These are phyloP conservation scores for Didymella pinodella DNA, from an alignment of 2,329 filamentous ascomycete genomes.

Conservation along the genomic window DNA sequence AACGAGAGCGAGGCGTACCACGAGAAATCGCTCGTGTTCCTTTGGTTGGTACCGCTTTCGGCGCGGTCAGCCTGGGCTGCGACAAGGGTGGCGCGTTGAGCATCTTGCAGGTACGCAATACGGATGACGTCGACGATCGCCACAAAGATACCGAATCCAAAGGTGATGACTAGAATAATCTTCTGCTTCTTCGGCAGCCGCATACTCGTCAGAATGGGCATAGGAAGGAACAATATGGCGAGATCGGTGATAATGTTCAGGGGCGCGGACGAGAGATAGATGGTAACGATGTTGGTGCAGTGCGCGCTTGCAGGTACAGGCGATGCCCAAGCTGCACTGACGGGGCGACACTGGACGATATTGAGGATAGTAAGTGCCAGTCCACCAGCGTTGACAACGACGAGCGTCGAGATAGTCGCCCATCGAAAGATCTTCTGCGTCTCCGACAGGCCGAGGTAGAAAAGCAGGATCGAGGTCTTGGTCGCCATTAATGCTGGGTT, in stretches of 20 bases:
- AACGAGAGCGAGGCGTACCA: conserved; percentile 83
- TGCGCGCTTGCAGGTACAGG: conserved; percentile 56
- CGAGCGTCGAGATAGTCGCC: conserved; percentile 81
- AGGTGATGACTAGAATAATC: conserved; percentile 84
- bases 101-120: conserved; percentile 87
- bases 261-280: conserved; percentile 78
- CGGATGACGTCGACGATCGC: conserved; percentile 87
- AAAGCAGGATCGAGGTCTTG: conserved; percentile 91
- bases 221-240: conserved; percentile 84
- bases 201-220: conserved; percentile 82
- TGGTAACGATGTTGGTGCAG: conserved; percentile 69
- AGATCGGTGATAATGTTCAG: conserved; percentile 93
- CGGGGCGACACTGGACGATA: conserved; percentile 82
- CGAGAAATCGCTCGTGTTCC: conserved; percentile 61
- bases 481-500: conserved; percentile 90
- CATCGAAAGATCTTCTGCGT: conserved; percentile 79
- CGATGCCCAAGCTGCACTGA: conserved; percentile 71
- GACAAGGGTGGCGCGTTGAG: conserved; percentile 59
- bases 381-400: conserved; percentile 80
- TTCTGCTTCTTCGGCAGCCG: conserved; percentile 85
- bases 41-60: conserved; percentile 39
- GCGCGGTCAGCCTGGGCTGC: conserved; percentile 46
- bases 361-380: conserved; percentile 83
- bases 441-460: conserved; percentile 84
- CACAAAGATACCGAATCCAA: conserved; percentile 86